Conservation (phyloP, 1,139 yeast genomes). For the Yarrowia galli region DNA sequence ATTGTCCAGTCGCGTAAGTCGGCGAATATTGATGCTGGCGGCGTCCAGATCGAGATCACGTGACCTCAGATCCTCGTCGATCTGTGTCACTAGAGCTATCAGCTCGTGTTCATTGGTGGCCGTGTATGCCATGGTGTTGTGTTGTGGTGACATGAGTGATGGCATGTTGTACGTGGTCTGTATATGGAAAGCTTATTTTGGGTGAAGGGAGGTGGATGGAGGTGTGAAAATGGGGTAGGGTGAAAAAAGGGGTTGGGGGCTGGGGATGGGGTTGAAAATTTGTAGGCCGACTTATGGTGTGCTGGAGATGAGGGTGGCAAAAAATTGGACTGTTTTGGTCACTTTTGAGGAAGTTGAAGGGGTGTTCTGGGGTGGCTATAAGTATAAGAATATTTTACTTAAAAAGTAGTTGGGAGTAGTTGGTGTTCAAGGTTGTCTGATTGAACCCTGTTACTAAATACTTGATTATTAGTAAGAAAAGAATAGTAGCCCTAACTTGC, state of each 20-base stretch:
- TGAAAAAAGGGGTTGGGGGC: not conserved
- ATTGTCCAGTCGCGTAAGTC: constrained; percentile 45
- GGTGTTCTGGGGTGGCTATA: no score
- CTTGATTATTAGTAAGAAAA: no score
- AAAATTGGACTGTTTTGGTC: no score
- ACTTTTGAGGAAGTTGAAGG: no score
- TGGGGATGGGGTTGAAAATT: no score
- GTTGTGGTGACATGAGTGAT: not conserved
- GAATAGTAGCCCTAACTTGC: no score
- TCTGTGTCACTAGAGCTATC: constrained; percentile 14
- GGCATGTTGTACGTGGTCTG: not conserved
- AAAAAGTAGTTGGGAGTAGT: no score
- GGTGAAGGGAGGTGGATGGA: not conserved
- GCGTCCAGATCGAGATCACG: constrained; percentile 27
- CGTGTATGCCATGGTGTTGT: not conserved
- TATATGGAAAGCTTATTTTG: not conserved
- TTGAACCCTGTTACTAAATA: no score
- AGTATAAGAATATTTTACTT: no score
- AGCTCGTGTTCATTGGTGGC: constrained; percentile 30
- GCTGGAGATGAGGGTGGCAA: no score
- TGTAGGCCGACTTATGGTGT: no score
- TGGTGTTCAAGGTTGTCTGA: no score
- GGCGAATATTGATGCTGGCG: constrained; percentile 26
- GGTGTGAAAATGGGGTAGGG: not conserved
- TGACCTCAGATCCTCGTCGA: constrained; percentile 7